Evolutionary conservation across 78 protist genomes (phyloP).

Genomic region (Dictyostelium discoideum): DNA sequence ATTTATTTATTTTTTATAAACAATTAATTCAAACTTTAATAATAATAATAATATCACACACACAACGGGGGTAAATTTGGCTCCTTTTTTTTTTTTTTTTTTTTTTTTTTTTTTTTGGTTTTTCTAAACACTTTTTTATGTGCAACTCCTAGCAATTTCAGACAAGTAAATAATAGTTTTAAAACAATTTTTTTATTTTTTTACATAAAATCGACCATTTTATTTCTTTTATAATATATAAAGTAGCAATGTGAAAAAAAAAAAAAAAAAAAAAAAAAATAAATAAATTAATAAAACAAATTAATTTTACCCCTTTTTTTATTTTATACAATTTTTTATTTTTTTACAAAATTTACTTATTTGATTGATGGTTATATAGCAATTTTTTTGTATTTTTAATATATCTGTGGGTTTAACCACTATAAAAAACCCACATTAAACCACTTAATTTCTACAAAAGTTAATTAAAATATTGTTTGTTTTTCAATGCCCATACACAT

Average conservation of each 20-base stretch:
- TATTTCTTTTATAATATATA: no score
- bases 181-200: neutral
- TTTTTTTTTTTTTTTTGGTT: neutral
- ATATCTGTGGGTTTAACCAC: neutral
- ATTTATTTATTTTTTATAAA: neutral
- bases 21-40: no score
- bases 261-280: neutral
- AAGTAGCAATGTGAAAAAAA: neutral
- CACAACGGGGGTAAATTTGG: neutral
- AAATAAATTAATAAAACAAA: neutral
- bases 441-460: no score
- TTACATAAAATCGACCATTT: neutral
- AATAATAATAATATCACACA: neutral
- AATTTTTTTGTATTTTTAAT: neutral
- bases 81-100: neutral
- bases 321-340: neutral
- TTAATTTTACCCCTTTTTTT: neutral
- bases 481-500: neutral
- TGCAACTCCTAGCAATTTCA: neutral
- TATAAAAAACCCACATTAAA: no score
- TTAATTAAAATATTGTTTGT: no score
- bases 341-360: neutral
- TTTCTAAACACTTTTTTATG: neutral
- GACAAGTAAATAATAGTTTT: neutral
- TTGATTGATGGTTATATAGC: neutral